phyloP scores from a whole-genome alignment of 2,329 filamentous ascomycete species.

The Fusarium sp. region DNA sequence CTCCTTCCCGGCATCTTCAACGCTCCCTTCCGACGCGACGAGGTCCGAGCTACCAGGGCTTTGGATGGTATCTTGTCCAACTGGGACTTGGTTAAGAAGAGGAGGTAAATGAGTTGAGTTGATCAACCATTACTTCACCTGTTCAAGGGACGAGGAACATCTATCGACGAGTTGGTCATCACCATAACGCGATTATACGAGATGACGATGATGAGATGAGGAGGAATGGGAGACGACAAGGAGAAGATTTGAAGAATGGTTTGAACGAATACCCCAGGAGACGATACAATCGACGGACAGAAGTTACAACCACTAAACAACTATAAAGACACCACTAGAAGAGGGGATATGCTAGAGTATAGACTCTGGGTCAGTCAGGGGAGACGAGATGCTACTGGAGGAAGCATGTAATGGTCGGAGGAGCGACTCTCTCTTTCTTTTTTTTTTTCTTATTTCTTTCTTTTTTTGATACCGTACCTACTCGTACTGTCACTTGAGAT shows the following conservation, averaged over 20 bases:
- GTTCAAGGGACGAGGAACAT: background rate
- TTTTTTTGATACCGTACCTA: constrained; percentile 30
- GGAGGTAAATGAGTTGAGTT: constrained; percentile 49
- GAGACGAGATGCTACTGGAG: background rate
- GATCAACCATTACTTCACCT: background rate
- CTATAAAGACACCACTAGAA: constrained; percentile 33
- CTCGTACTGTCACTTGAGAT: constrained; percentile 43
- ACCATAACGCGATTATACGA: background rate
- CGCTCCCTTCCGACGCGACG: constrained; percentile 65
- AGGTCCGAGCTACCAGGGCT: constrained; percentile 65
- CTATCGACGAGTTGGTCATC: background rate
- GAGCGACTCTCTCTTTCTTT: constrained; percentile 18
- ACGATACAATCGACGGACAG: constrained; percentile 12
- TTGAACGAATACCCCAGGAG: constrained; percentile 17
- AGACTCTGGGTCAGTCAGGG: constrained; percentile 6
- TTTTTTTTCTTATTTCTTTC: background rate
- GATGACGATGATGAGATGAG: background rate
- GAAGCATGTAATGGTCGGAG: constrained; percentile 35
- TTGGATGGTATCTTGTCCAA: constrained; percentile 62
- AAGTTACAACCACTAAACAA: constrained; percentile 12
- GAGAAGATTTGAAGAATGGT: constrained; percentile 11
- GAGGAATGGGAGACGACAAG: background rate
- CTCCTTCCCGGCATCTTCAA: constrained; percentile 73
- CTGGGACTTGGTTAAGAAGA: constrained; percentile 59
- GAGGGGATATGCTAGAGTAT: constrained; percentile 19